Evolutionary conservation across 306 rosid genomes (phyloP).

Genomic region (Crotalaria pallida): DNA sequence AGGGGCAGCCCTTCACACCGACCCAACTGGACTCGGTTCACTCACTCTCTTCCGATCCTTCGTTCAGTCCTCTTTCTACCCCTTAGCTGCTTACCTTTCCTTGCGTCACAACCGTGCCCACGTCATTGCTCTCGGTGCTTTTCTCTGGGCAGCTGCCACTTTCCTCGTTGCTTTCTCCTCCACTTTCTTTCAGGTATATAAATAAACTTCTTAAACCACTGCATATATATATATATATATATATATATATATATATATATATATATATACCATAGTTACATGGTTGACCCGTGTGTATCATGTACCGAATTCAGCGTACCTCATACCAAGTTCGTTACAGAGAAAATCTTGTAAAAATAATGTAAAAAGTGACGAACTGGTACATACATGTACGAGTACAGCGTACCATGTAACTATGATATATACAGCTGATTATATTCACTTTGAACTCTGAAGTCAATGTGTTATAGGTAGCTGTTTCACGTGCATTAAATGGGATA

Average conservation of each 20-base stretch:
- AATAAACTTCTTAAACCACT: no score
- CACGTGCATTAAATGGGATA: constrained; percentile 87
- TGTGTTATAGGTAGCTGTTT: constrained; percentile 71
- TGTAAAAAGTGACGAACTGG: no score
- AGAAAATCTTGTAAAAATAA: no score
- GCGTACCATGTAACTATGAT: no score
- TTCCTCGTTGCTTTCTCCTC: constrained; percentile 87
- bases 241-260: no score
- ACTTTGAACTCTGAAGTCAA: not conserved
- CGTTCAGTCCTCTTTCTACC: constrained; percentile 74
- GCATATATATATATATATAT: no score
- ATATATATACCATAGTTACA: no score
- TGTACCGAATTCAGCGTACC: no score
- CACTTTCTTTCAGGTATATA: constrained; percentile 67
- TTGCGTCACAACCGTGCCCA: constrained; percentile 75
- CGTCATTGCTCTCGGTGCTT: constrained; percentile 82
- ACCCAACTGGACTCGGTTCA: constrained; percentile 78
- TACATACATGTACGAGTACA: no score
- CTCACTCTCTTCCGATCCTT: constrained; percentile 79
- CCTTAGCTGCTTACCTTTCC: constrained; percentile 74
- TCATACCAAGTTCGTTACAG: no score
- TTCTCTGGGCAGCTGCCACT: constrained; percentile 90
- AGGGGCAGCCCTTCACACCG: constrained; percentile 84
- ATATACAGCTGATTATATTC: no score
- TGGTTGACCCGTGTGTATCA: no score